Conservation (phyloP, 2,329 filamentous ascomycete species). For the Aspergillus chevalieri region DNA sequence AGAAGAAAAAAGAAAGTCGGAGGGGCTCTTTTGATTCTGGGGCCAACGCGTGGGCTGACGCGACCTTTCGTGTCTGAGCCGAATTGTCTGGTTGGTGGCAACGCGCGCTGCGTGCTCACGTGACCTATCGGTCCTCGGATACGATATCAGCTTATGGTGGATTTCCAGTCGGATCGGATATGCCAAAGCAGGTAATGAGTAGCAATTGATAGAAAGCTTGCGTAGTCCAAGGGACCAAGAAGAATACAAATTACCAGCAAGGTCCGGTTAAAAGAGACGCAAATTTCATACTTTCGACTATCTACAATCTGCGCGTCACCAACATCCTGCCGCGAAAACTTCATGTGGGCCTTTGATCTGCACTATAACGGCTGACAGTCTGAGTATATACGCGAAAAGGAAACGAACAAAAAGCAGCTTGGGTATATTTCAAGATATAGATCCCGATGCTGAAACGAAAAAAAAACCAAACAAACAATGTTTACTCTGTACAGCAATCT, state of each 20-base stretch:
- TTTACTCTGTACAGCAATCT: background rate
- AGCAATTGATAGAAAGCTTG: too few relatives aligned
- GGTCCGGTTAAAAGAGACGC: too few relatives aligned
- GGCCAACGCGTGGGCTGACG: slow-evolving; percentile 27
- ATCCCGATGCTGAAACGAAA: background rate
- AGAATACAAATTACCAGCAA: too few relatives aligned
- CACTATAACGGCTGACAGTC: background rate
- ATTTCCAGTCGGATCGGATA: too few relatives aligned
- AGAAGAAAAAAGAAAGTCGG: slow-evolving; percentile 20
- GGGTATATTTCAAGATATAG: background rate
- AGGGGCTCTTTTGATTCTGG: slow-evolving; percentile 19
- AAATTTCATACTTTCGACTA: too few relatives aligned
- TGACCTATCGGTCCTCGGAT: slow-evolving; percentile 1
- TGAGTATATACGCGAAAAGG: background rate
- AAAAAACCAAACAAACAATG: background rate
- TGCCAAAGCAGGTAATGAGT: too few relatives aligned
- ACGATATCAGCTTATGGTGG: too few relatives aligned
- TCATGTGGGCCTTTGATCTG: background rate
- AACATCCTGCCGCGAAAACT: background rate
- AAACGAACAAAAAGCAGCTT: too few relatives aligned
- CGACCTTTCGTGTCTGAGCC: slow-evolving; percentile 30
- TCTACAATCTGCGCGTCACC: too few relatives aligned
- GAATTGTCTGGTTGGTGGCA: slow-evolving; percentile 17
- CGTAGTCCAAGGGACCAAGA: too few relatives aligned
- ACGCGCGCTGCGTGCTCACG: slow-evolving; percentile 18